Evolutionary conservation across 2,329 filamentous ascomycete species (phyloP).

Genomic region (Aspergillus tamarii): DNA sequence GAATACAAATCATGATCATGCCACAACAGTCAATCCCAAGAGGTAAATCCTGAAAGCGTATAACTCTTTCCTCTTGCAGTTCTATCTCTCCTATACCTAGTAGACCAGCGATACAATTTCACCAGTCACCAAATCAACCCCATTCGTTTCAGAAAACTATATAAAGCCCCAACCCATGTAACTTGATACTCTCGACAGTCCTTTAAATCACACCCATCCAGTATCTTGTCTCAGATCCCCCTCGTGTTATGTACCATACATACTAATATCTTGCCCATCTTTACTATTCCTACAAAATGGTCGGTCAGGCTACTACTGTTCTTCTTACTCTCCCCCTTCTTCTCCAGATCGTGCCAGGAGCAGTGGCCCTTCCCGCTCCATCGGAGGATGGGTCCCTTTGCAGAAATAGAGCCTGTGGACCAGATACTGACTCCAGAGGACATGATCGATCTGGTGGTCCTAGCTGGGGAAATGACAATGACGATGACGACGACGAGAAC

Average conservation of each 20-base stretch:
- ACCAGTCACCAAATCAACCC: no score
- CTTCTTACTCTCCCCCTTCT: background rate
- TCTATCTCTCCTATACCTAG: no score
- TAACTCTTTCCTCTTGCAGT: no score
- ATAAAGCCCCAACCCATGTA: no score
- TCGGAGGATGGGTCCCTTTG: background rate
- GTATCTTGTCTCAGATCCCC: background rate
- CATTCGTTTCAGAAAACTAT: no score
- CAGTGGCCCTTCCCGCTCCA: background rate
- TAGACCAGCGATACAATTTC: no score
- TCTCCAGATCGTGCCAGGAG: background rate
- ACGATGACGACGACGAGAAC: background rate
- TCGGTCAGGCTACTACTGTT: background rate
- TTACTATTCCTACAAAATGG: background rate
- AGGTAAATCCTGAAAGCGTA: no score
- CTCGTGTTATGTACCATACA: background rate
- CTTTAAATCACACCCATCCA: background rate
- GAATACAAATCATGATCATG: no score
- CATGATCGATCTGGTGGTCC: background rate
- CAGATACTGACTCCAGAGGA: background rate
- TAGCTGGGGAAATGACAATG: no score
- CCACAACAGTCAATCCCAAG: no score
- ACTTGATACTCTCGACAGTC: no score
- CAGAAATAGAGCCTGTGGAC: background rate
- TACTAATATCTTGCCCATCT: background rate